Evolutionary conservation across 2,329 filamentous ascomycete species (phyloP), one percentile per base, ranked within the genome.

Genomic region (Sporothrix schenckii): DNA sequence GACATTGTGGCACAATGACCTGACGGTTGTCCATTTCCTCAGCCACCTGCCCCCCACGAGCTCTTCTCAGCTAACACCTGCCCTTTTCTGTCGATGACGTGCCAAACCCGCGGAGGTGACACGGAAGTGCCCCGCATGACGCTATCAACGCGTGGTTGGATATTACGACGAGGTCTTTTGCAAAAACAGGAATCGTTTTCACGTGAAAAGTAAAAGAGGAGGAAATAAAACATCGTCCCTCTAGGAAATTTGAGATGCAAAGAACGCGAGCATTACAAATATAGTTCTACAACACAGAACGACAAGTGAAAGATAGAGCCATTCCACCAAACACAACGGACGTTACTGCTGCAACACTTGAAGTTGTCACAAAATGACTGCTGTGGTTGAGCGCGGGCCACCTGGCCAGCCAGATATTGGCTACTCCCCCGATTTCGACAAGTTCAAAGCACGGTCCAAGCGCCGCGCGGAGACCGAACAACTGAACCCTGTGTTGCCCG

Each of bases 341-440:
- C 30, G 52, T 50, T 5, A 63, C 2, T 14, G 34, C 7, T 13
- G 34, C 21, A 16, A 66, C 4, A 49, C 10, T 34, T 34, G 10
- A 44, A 19, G 21, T 16, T 9, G 9, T 4, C 1, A 5, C 49
- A 24, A 21, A 39, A 66, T 66, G 63, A 44, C 63, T 16, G 63
- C 49, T n/a, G 63, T 27, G 1, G 10, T 44, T 44, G 47, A 41
- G 9, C 53, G 44, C 16, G 78, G 78, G 2, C 81, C 80, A 1
- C 78, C 79, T 1, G 82, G 82, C 27, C 86, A 88, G 74, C 87
- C 87, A 0, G 87, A 89, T 73, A 89, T 89, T 70, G 78, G 78
- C 1, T 89, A 89, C 75, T 79, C 82, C 1, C 87, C 87, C 0
- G 80, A 88, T 72, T 79, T 80, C 56, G 80, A 83, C 44, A 88